Evolutionary conservation across 805 yeast genomes (phyloP).

Genomic region (Myxozyma sirexii): DNA sequence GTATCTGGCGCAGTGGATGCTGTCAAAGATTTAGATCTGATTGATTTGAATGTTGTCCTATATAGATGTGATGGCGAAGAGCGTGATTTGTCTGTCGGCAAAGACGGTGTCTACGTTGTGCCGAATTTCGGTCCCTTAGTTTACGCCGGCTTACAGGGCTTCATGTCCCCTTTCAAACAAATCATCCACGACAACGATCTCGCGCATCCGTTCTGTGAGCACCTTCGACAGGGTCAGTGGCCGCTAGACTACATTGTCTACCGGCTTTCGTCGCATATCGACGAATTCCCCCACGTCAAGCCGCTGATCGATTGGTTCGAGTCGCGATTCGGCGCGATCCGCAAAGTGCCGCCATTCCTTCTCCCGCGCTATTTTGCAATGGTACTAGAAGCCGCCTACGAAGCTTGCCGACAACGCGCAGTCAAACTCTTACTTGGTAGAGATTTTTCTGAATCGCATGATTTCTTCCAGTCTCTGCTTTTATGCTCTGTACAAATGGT

Average conservation of each 20-base stretch:
- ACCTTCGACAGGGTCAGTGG: slow-evolving; percentile 84
- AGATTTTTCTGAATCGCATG: slow-evolving; percentile 56
- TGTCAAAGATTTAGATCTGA: slow-evolving; percentile 58
- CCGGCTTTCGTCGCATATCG: slow-evolving; percentile 60
- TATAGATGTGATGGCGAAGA: slow-evolving; percentile 88
- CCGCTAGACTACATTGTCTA: slow-evolving; percentile 74
- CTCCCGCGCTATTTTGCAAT: slow-evolving; percentile 86
- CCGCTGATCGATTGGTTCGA: slow-evolving; percentile 72
- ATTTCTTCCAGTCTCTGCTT: slow-evolving; percentile 77
- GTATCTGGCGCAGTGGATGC: slow-evolving; percentile 73
- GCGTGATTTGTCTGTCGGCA: slow-evolving; percentile 72
- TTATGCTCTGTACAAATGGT: slow-evolving; percentile 86
- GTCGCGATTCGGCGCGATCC: slow-evolving; percentile 63
- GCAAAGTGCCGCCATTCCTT: slow-evolving; percentile 72
- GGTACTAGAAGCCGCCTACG: slow-evolving; percentile 79
- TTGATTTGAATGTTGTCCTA: slow-evolving; percentile 73
- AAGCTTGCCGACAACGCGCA: slow-evolving; percentile 73
- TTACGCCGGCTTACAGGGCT: slow-evolving; percentile 93
- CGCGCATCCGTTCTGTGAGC: slow-evolving; percentile 81
- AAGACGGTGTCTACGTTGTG: slow-evolving; percentile 69
- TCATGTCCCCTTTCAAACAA: slow-evolving; percentile 69
- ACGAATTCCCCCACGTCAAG: slow-evolving; percentile 51
- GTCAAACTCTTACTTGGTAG: slow-evolving; percentile 54
- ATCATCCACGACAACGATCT: slow-evolving; percentile 72
- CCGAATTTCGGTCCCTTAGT: slow-evolving; percentile 75